phyloP scores from a whole-genome alignment of 805 yeast genomes.

The Wickerhamia fluorescens region DNA sequence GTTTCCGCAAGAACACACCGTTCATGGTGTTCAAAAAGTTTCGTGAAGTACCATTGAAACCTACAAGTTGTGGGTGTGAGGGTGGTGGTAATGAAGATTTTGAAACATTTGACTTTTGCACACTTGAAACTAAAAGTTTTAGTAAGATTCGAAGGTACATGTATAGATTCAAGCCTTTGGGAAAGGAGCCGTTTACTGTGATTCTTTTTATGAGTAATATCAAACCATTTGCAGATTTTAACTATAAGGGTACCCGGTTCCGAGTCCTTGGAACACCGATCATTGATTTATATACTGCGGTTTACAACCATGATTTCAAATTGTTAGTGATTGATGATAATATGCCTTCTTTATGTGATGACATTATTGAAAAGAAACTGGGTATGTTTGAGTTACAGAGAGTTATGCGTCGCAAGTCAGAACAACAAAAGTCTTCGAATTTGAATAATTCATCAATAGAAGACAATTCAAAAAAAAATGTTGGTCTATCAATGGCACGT shows the following conservation, averaged over 20 bases:
- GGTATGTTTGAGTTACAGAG: slow-evolving; percentile 19
- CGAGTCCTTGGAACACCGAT: slow-evolving; percentile 31
- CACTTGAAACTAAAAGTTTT: slow-evolving; percentile 18
- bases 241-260: slow-evolving; percentile 29
- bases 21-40: slow-evolving; percentile 25
- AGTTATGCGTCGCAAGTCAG: slow-evolving; percentile 9
- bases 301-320: slow-evolving; percentile 26
- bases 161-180: slow-evolving; percentile 21
- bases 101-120: slow-evolving; percentile 29
- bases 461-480: too few relatives aligned
- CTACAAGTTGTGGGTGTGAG: slow-evolving; percentile 7
- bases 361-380: slow-evolving; percentile 22
- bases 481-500: too few relatives aligned
- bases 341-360: slow-evolving; percentile 31
- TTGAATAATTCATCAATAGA: background rate
- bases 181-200: too few relatives aligned
- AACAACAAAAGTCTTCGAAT: too few relatives aligned
- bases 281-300: slow-evolving; percentile 20
- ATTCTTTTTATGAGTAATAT: slow-evolving; percentile 28
- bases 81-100: slow-evolving; percentile 19
- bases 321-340: slow-evolving; percentile 26
- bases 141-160: slow-evolving; percentile 20
- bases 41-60: slow-evolving; percentile 22
- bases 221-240: slow-evolving; percentile 34
- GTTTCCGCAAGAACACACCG: slow-evolving; percentile 29